Evolutionary conservation across 1,139 yeast species (phyloP), one percentile per base, ranked within the genome.

Genomic region (Magnusiomyces tetraspermus): DNA sequence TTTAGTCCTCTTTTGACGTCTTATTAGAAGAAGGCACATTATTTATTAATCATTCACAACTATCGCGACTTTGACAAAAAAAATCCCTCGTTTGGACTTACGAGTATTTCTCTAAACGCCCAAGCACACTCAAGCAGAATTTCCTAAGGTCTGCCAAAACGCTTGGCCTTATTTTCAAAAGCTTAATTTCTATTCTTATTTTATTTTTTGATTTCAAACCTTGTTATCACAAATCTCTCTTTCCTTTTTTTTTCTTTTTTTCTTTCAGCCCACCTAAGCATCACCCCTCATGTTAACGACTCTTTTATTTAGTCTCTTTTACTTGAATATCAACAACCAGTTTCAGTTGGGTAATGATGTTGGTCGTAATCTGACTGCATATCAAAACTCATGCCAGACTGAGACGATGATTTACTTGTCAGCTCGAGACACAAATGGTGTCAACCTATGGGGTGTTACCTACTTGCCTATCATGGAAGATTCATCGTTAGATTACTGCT

Each of bases 391-490:
- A 2, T 55, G 52, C 31, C n/a, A 49, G 11, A 36, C 46, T 17
- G 24, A 51, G 17, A 43, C 38, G 22, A 41, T 52, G 21, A 28
- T 55, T 8, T 36, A 52, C 6, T n/a, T 50, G 17, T 31, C 55
- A 1, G 31, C 51, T 13, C 19, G 22, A 10, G 57, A 53, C 26
- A 26, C 48, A 3, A 21, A 43, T 30, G 55, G 55, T 4, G 23
- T 50, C 33, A 43, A 37, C 15, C n/a, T 50, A 8, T 55, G 57
- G 57, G 57, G 57, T 4, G 44, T 51, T 4, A 48, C 54, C 15
- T 55, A 55, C 33, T 17, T 55, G 3, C 57, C 57, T 1, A 26
- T 49, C 3, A 47, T 51, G 10, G 24, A 15, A 2, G 37, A 49
- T n/a, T 43, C 49, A 6, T 28, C 31, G 26, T 33, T 37, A 23